Evolutionary conservation across 306 rosid species (phyloP).

Genomic region (Inga oerstediana): DNA sequence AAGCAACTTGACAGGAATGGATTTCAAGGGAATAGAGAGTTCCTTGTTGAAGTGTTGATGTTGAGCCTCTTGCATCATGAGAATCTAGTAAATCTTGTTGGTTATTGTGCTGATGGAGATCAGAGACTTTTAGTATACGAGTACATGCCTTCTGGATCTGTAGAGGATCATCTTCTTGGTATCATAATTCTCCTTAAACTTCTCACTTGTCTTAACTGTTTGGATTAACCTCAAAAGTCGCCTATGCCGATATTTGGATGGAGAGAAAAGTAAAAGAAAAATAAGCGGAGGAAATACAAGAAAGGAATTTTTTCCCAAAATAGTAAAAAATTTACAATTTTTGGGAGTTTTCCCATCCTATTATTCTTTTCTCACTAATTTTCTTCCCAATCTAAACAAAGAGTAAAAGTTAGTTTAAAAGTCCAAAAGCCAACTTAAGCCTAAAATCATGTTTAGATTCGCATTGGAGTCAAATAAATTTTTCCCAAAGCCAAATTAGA

Average conservation of each 20-base stretch:
- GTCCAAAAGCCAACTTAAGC: neutral
- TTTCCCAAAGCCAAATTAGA: too few species aligned
- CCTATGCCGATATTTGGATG: too few species aligned
- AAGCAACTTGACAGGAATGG: constrained; percentile 97
- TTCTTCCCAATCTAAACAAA: too few species aligned
- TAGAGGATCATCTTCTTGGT: constrained; percentile 25
- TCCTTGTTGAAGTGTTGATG: constrained; percentile 90
- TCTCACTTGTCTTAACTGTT: neutral
- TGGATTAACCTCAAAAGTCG: too few species aligned
- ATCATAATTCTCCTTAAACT: neutral
- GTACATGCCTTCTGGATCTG: constrained; percentile 74
- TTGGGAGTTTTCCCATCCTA: too few species aligned
- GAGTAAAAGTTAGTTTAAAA: neutral
- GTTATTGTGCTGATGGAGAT: constrained; percentile 91
- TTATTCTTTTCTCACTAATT: too few species aligned
- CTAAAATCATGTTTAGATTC: neutral
- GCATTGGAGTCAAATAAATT: too few species aligned
- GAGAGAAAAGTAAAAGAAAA: too few species aligned
- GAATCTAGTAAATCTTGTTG: constrained; percentile 84
- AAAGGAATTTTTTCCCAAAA: too few species aligned
- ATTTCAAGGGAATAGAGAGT: constrained; percentile 92
- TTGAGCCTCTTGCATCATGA: constrained; percentile 85
- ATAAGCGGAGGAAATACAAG: too few species aligned
- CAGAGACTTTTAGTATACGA: constrained; percentile 90
- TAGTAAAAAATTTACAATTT: too few species aligned